Base-by-base conservation (phyloP, 306 rosid species). In the Cicer judaicum region DNA sequence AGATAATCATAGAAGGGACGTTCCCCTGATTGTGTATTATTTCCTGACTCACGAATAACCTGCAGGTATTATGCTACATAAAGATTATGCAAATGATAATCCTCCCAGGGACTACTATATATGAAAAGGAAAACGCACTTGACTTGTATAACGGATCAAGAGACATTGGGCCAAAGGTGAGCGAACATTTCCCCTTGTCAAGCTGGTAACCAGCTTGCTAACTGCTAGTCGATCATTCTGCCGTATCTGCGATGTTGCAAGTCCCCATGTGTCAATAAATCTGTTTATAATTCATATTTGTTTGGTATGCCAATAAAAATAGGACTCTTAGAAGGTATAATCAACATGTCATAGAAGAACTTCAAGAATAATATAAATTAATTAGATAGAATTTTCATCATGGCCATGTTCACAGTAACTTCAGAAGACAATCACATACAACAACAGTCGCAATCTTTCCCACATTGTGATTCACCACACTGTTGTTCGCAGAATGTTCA, bases 131-230 rank as follows among this genome's bases (percentile, higher is more conserved):
- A 69, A 78, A 80, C 79, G 68, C 64, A 90, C 99, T 96, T 94
- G 97, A 77, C 96, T 94, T 72, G 99, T 90, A 79, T 92, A 94
- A 46, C 99, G 99, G 62, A 94, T 87, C 89, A 94, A 84, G 72
- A 94, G 91, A 87, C 99, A 90, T 47, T 91, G 97, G 47, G 99
- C 99, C 84, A 94, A 81, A n/a, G 99, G 99, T 39, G 99, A 94
- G 79, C 99, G 95, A 67, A 87, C 97, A 70, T 88, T 83, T 77
- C 98, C 98, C 82, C 88, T 90, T 49, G 99, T 94, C 85, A 94
- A 86, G 90, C 99, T 94, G 81, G 97, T 92, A 76, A 94, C 99
- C 81, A 94, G 87, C 84, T 92, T 92, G 92, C 93, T 94, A 73
- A 94, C 96, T 81, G 99, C 99, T 21, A 92, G 87, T 53, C 97